Evolutionary conservation across 1,139 yeast species (phyloP).

Genomic region (Pichia cactophila): DNA sequence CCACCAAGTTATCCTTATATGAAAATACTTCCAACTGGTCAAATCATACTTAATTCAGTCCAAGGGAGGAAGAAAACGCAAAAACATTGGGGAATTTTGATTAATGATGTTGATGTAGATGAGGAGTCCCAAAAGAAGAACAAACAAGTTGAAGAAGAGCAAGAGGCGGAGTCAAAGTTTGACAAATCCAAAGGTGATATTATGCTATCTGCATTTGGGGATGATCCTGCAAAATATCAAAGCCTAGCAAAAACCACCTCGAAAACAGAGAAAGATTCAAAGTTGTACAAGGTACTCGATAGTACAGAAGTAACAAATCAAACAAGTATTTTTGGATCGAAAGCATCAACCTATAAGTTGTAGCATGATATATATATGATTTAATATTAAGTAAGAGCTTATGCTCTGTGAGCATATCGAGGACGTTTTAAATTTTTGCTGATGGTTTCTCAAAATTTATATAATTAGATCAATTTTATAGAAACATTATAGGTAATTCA

Average conservation of each 20-base stretch:
- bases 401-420: not conserved
- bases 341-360: constrained; percentile 18
- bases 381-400: too few relatives aligned
- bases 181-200: constrained; percentile 18
- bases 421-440: not conserved
- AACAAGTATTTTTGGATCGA: constrained; percentile 27
- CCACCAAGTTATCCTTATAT: constrained; percentile 79
- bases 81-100: constrained; percentile 13
- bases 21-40: constrained; percentile 34
- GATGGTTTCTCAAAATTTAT: not conserved
- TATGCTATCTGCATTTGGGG: constrained; percentile 19
- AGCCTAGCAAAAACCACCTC: not conserved
- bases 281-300: constrained; percentile 37
- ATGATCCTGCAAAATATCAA: constrained; percentile 8
- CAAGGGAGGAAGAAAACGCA: constrained; percentile 5
- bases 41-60: constrained; percentile 2
- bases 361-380: too few relatives aligned
- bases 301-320: constrained; percentile 24
- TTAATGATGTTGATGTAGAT: constrained; percentile 24
- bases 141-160: constrained; percentile 32
- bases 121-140: constrained; percentile 26
- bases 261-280: constrained; percentile 10
- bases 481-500: too few relatives aligned
- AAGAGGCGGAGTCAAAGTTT: constrained; percentile 22
- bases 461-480: too few relatives aligned